Conservation (phyloP, 1,139 yeast species). For the Yarrowia galli region DNA sequence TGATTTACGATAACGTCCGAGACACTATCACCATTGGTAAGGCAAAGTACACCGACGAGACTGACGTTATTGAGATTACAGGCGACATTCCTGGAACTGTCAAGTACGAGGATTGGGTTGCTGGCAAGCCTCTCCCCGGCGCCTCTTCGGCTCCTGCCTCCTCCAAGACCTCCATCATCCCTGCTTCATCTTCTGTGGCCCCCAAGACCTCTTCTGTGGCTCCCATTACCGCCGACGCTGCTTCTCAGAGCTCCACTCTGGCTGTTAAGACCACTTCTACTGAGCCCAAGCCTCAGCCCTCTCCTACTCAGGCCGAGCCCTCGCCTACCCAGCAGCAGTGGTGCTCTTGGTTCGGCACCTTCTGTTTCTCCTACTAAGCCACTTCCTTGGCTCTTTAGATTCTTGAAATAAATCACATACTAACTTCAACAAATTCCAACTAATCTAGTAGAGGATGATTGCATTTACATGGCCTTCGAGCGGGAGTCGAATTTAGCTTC, state of each 20-base stretch:
- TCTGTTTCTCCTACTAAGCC: background rate
- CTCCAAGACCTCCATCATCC: background rate
- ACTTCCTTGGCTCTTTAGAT: background rate
- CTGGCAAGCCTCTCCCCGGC: background rate
- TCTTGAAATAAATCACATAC: background rate
- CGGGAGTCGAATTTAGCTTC: too few species aligned
- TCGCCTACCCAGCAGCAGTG: background rate
- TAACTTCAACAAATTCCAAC: too few species aligned
- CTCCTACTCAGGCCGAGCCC: background rate
- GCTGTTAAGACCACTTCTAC: constrained; percentile 5
- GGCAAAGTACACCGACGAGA: constrained; percentile 5
- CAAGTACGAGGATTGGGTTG: background rate
- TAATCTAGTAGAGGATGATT: too few species aligned
- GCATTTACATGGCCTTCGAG: too few species aligned
- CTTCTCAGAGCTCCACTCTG: constrained; percentile 1
- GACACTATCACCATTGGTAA: constrained; percentile 1
- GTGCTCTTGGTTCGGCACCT: constrained; percentile 13
- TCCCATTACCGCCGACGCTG: background rate
- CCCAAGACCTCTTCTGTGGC: background rate
- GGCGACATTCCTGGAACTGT: constrained; percentile 3
- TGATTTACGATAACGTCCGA: constrained; percentile 1
- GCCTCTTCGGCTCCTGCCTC: background rate
- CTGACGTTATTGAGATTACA: background rate
- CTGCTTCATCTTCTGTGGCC: background rate
- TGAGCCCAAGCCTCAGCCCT: background rate